Evolutionary conservation across 2,329 filamentous ascomycete species (phyloP).

Genomic region (Thielaviopsis punctulata): DNA sequence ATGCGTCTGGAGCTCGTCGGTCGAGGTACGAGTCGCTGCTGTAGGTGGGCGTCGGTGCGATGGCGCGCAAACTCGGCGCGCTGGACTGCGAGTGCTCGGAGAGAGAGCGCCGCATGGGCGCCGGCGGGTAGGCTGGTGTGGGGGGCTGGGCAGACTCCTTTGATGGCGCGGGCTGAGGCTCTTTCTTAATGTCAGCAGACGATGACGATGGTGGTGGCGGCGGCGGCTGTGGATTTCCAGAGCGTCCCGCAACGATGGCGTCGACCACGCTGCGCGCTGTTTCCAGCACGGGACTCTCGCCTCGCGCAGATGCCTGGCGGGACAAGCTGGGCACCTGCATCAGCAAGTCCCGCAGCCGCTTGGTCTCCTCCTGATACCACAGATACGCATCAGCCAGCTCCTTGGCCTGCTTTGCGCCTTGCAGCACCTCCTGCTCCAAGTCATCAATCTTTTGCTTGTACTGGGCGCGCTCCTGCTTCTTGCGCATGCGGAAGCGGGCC

Average conservation of each 20-base stretch:
- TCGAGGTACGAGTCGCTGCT: not conserved
- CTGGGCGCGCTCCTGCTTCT: slow-evolving; percentile 68
- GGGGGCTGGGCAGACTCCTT: too few species aligned
- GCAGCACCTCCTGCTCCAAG: not conserved
- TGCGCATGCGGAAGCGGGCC: slow-evolving; percentile 49
- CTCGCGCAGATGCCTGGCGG: not conserved
- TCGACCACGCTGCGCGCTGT: not conserved
- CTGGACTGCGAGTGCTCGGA: not conserved
- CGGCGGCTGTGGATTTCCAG: not conserved
- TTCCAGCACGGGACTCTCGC: not conserved
- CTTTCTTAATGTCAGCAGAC: too few species aligned
- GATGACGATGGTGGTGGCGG: too few species aligned
- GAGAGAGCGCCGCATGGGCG: not conserved
- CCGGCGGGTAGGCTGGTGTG: not conserved
- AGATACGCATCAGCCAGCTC: not conserved
- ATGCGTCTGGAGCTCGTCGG: not conserved
- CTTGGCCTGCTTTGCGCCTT: not conserved
- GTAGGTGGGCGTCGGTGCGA: not conserved
- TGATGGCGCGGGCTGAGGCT: too few species aligned
- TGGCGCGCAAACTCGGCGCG: too few species aligned
- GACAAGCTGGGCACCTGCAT: not conserved
- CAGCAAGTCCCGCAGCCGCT: not conserved
- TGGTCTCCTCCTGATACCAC: not conserved
- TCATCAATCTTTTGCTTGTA: slow-evolving; percentile 37
- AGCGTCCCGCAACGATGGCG: not conserved